Evolutionary conservation across 495 filamentous ascomycete species (phyloP).

Genomic region (Aspergillus ellipticus): DNA sequence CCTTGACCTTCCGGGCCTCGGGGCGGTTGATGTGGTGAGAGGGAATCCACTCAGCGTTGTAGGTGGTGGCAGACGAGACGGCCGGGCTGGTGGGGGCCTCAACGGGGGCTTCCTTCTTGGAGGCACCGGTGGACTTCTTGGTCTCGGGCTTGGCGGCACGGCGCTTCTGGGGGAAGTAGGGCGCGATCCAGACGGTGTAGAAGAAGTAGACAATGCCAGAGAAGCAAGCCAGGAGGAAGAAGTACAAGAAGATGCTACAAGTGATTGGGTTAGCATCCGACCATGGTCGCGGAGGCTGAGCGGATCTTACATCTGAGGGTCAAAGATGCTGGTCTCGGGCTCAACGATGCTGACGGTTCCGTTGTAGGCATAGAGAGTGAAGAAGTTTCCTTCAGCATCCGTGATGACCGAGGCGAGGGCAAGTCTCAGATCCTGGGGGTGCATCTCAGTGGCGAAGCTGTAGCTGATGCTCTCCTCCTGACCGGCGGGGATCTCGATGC

Average conservation of each 20-base stretch:
- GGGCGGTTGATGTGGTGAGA: constrained; percentile 86
- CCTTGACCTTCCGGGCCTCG: constrained; percentile 74
- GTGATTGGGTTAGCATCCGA: not conserved
- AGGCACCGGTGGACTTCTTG: constrained; percentile 51
- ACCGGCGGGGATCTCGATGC: constrained; percentile 72
- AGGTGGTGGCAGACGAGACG: constrained; percentile 66
- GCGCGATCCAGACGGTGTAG: constrained; percentile 94
- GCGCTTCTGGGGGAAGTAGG: constrained; percentile 92
- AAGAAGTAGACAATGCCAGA: constrained; percentile 85
- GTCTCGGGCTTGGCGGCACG: constrained; percentile 60
- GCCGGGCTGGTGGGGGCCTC: constrained; percentile 67
- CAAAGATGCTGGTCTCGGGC: constrained; percentile 86
- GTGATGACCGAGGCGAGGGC: constrained; percentile 71
- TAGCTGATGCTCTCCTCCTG: constrained; percentile 73
- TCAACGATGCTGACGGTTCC: constrained; percentile 88
- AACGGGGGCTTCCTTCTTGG: constrained; percentile 66
- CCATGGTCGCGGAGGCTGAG: not conserved
- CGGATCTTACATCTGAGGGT: constrained; percentile 82
- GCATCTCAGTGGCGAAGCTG: constrained; percentile 85
- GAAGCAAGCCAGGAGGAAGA: constrained; percentile 78
- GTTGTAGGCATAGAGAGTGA: constrained; percentile 79
- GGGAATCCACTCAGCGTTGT: constrained; percentile 97
- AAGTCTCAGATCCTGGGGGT: constrained; percentile 82
- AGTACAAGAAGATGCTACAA: constrained; percentile 89
- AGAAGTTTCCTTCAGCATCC: constrained; percentile 61